phyloP scores from a whole-genome alignment of 148 eudicot species.

The Drosera capensis region DNA sequence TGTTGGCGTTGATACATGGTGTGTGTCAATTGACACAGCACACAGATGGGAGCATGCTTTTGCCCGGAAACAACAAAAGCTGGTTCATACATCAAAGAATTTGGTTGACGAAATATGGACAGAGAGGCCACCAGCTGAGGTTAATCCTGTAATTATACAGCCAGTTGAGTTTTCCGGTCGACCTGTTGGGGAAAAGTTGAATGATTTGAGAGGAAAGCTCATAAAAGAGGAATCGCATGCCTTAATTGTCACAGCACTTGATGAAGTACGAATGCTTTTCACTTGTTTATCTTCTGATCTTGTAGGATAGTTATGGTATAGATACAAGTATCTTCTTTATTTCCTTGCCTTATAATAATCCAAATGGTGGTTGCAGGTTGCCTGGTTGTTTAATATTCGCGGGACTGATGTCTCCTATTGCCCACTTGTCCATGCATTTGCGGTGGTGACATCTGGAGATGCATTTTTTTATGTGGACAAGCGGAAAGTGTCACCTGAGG shows the following conservation, averaged over 20 bases:
- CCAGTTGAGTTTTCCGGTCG: constrained; percentile 69
- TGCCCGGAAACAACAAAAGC: constrained; percentile 57
- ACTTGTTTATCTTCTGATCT: background rate
- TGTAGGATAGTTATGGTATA: too few species aligned
- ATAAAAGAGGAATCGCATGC: constrained; percentile 50
- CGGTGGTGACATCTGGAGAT: constrained; percentile 51
- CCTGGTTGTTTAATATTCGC: constrained; percentile 86
- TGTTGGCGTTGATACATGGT: constrained; percentile 85
- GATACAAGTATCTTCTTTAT: too few species aligned
- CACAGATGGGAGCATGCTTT: constrained; percentile 85
- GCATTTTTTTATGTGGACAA: constrained; percentile 84
- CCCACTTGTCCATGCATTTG: constrained; percentile 92
- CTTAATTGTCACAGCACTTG: constrained; percentile 60
- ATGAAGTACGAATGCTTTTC: constrained; percentile 38
- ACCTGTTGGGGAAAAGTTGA: constrained; percentile 68
- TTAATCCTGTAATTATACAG: constrained; percentile 59
- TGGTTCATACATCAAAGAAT: constrained; percentile 55
- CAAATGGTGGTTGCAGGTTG: constrained; percentile 50
- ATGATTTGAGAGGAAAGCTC: constrained; percentile 57
- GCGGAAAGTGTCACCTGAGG: constrained; percentile 77
- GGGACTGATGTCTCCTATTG: constrained; percentile 79
- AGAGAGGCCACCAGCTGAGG: constrained; percentile 46
- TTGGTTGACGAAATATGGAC: constrained; percentile 85
- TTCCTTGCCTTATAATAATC: too few species aligned
- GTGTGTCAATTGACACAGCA: constrained; percentile 87